Evolutionary conservation across 768 basidiomycete genomes (phyloP).

Genomic region (Tricholomella constricta): DNA sequence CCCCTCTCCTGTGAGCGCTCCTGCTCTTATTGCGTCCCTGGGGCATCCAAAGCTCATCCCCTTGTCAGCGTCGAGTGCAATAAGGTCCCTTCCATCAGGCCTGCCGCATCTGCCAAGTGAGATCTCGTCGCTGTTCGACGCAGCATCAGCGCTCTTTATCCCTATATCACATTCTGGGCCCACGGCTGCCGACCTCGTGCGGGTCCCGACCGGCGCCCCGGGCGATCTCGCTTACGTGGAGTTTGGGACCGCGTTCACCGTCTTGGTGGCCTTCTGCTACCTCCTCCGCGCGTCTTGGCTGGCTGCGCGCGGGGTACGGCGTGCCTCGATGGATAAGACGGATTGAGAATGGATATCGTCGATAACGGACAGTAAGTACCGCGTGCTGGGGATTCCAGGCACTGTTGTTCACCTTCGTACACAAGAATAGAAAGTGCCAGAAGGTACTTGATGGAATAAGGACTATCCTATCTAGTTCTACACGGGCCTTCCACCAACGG

Average conservation of each 20-base stretch:
- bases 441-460: too few species aligned
- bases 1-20: conserved; percentile 25
- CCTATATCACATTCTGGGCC: conserved; percentile 18
- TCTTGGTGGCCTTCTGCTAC: conserved; percentile 42
- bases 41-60: too few species aligned
- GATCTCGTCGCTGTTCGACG: conserved; percentile 19
- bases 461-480: too few species aligned
- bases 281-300: conserved; percentile 30
- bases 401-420: background rate
- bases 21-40: too few species aligned
- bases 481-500: too few species aligned
- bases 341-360: conserved; percentile 2
- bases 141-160: conserved; percentile 18
- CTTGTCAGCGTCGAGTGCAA: conserved; percentile 2
- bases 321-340: background rate
- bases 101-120: conserved; percentile 13
- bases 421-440: background rate
- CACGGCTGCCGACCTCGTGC: conserved; percentile 20
- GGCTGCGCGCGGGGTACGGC: conserved; percentile 17
- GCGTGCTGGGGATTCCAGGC: background rate
- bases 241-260: conserved; percentile 38
- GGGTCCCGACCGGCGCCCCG: conserved; percentile 39
- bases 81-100: background rate
- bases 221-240: conserved; percentile 44
- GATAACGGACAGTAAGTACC: background rate